Evolutionary conservation across 345 rosid genomes (phyloP).

Genomic region (Cochlearia excelsa): DNA sequence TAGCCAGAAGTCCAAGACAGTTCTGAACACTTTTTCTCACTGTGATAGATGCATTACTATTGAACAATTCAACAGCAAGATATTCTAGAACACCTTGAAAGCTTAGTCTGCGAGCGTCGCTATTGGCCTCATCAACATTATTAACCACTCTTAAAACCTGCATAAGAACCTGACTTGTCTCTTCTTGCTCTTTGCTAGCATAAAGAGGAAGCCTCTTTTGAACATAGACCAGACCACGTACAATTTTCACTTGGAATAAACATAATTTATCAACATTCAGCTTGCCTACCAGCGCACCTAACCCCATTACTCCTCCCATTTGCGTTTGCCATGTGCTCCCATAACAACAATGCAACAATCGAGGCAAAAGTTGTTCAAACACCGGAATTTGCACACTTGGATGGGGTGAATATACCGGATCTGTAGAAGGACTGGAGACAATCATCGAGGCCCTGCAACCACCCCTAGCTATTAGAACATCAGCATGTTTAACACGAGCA

Average conservation of each 20-base stretch:
- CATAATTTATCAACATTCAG: constrained; percentile 89
- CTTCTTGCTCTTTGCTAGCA: constrained; percentile 94
- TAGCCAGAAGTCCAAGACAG: constrained; percentile 91
- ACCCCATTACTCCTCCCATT: constrained; percentile 98
- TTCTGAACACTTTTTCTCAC: constrained; percentile 96
- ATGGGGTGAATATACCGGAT: constrained; percentile 92
- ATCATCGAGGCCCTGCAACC: constrained; percentile 89
- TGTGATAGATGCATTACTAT: constrained; percentile 69
- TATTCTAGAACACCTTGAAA: constrained; percentile 93
- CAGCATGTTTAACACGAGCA: constrained; percentile 87
- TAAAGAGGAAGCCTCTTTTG: constrained; percentile 88
- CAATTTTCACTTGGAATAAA: constrained; percentile 78
- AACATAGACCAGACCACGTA: constrained; percentile 82
- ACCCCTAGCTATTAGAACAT: constrained; percentile 65
- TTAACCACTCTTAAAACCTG: constrained; percentile 97
- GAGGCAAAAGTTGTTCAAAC: constrained; percentile 95
- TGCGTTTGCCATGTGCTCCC: constrained; percentile 97
- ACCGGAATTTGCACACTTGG: constrained; percentile 85
- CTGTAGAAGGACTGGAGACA: constrained; percentile 96
- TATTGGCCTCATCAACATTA: constrained; percentile 89
- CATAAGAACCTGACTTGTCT: constrained; percentile 93
- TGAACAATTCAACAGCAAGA: constrained; percentile 89
- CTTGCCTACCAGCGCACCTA: constrained; percentile 92
- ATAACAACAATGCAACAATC: constrained; percentile 94
- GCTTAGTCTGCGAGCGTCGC: constrained; percentile 80